These are phyloP conservation scores for Quercus berberidifolia DNA, from an alignment of 306 rosid species.

Conservation along the genomic window DNA sequence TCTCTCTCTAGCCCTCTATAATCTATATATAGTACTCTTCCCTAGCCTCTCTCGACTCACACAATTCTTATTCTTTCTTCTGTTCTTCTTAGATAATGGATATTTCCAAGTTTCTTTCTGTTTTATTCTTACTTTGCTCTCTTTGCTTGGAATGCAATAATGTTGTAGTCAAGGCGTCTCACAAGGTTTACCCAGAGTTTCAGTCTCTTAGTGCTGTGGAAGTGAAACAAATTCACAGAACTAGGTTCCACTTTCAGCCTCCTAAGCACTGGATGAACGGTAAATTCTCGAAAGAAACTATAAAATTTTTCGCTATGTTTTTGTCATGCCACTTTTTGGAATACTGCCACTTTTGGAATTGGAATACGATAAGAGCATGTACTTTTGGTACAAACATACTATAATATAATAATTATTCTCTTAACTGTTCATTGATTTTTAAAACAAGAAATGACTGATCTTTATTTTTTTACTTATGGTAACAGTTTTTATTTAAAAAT, in stretches of 20 bases:
- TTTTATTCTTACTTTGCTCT: slow-evolving; percentile 18
- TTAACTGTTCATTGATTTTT: too few species aligned
- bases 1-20: too few species aligned
- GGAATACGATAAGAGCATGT: too few species aligned
- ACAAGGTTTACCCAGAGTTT: slow-evolving; percentile 29
- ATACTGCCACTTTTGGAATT: too few species aligned
- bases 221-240: slow-evolving; percentile 38
- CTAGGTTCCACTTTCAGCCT: slow-evolving; percentile 83
- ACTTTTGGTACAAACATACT: too few species aligned
- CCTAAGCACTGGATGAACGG: slow-evolving; percentile 79
- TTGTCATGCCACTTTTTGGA: too few species aligned
- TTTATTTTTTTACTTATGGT: too few species aligned
- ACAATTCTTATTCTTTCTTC: neutral
- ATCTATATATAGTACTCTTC: too few species aligned
- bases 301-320: too few species aligned
- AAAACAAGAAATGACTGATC: too few species aligned
- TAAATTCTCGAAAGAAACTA: neutral
- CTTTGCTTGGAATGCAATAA: slow-evolving; percentile 24
- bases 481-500: too few species aligned
- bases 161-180: slow-evolving; percentile 47
- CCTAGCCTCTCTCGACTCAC: neutral
- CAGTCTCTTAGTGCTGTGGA: slow-evolving; percentile 32
- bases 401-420: too few species aligned
- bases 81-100: slow-evolving; percentile 17
- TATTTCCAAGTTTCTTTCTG: neutral